Conservation (phyloP, 2,329 filamentous ascomycete genomes). For the Rhynchosporium agropyri region DNA sequence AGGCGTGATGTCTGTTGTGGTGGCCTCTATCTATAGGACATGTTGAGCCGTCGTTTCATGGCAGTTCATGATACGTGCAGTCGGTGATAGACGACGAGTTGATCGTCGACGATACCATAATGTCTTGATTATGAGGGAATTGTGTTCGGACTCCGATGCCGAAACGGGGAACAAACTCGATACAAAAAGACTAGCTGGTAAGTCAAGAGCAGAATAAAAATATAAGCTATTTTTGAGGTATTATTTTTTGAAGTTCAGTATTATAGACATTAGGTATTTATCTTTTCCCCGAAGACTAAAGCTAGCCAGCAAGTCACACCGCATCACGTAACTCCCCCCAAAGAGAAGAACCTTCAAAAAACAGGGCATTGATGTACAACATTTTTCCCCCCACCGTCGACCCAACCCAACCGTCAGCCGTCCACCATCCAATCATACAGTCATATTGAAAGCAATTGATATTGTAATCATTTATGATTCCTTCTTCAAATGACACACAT, state of each 20-base stretch:
- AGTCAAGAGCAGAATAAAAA: background rate
- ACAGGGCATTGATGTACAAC: slow-evolving; percentile 7
- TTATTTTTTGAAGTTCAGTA: slow-evolving; percentile 2
- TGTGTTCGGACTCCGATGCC: too few relatives aligned
- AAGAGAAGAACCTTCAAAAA: background rate
- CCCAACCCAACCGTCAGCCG: background rate
- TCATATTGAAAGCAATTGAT: background rate
- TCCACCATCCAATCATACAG: slow-evolving; percentile 10
- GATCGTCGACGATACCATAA: too few relatives aligned
- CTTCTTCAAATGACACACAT: background rate
- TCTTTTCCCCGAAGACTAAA: background rate
- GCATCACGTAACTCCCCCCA: slow-evolving; percentile 3
- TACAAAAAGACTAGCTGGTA: too few relatives aligned
- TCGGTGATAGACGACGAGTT: too few relatives aligned
- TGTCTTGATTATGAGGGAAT: too few relatives aligned
- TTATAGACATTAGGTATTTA: slow-evolving; percentile 18
- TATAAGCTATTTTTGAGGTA: background rate
- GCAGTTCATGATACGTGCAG: too few relatives aligned
- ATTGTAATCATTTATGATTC: background rate
- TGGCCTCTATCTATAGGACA: too few relatives aligned
- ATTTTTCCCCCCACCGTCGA: background rate
- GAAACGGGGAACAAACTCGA: too few relatives aligned
- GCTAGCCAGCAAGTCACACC: slow-evolving; percentile 2
- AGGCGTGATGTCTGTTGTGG: too few relatives aligned
- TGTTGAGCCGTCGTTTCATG: too few relatives aligned